phyloP scores from a whole-genome alignment of 768 basidiomycete species.

The Erythrobasidium yunnanense region DNA sequence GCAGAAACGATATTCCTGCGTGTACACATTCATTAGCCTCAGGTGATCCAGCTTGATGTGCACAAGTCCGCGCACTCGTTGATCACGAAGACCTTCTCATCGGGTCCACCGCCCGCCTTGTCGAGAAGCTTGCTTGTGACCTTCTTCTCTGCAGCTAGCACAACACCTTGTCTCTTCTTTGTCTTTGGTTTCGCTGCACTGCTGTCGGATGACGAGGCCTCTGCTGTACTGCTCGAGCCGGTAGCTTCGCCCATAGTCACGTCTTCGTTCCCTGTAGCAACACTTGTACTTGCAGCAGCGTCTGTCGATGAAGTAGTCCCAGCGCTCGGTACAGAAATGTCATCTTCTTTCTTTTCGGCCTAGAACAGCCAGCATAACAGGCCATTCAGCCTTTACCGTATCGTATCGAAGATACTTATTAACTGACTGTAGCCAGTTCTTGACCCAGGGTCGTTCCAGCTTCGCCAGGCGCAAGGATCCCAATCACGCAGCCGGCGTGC shows the following conservation, averaged over 20 bases:
- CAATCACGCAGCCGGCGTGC: slow-evolving; percentile 56
- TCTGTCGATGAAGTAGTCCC: slow-evolving; percentile 16
- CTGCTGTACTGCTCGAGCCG: too few relatives aligned
- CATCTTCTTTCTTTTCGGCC: slow-evolving; percentile 29
- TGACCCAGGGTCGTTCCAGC: slow-evolving; percentile 34
- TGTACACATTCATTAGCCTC: slow-evolving; percentile 52
- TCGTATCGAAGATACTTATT: slow-evolving; percentile 21
- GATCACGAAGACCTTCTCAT: slow-evolving; percentile 93
- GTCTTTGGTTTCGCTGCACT: slow-evolving; percentile 33
- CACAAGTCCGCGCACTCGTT: slow-evolving; percentile 49
- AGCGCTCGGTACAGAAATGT: neutral
- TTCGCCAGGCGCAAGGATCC: slow-evolving; percentile 55
- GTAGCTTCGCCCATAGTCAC: slow-evolving; percentile 29
- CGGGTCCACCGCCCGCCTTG: slow-evolving; percentile 86
- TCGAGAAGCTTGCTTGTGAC: slow-evolving; percentile 96
- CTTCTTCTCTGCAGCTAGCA: slow-evolving; percentile 91
- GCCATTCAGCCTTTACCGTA: neutral
- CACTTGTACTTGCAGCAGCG: neutral
- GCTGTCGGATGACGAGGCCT: too few relatives aligned
- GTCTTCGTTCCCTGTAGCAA: neutral
- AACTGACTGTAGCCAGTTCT: slow-evolving; percentile 13
- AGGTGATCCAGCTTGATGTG: neutral
- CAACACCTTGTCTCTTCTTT: slow-evolving; percentile 62
- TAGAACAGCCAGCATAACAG: neutral
- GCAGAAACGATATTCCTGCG: slow-evolving; percentile 85